Evolutionary conservation across 169 alveolate species (phyloP).

Genomic region (Besnoitia besnoiti): DNA sequence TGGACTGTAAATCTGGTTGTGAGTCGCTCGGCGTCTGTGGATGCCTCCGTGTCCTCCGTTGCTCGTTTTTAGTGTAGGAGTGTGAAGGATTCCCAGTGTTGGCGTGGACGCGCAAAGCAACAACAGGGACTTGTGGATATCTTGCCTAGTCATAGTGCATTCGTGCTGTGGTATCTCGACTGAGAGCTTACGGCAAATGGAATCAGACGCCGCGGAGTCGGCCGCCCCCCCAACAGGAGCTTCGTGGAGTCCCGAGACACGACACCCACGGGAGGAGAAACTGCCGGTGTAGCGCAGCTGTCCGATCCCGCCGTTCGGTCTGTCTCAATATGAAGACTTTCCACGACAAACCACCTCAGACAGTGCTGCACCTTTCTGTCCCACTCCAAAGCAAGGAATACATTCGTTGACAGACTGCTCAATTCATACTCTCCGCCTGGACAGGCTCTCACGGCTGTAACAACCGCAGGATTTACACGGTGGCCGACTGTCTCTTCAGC

Average conservation of each 20-base stretch:
- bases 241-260: not conserved
- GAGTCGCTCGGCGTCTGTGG: too few relatives aligned
- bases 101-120: too few relatives aligned
- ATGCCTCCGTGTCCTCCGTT: too few relatives aligned
- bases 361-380: not conserved
- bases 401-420: not conserved
- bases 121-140: too few relatives aligned
- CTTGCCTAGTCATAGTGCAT: too few relatives aligned
- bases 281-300: not conserved
- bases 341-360: not conserved
- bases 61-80: too few relatives aligned
- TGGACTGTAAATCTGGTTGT: too few relatives aligned
- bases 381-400: not conserved
- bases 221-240: not conserved
- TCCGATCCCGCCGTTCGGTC: not conserved
- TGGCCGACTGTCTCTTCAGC: too few relatives aligned
- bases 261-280: not conserved
- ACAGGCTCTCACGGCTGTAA: not conserved
- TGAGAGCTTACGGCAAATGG: not conserved
- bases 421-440: not conserved
- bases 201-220: not conserved
- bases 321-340: not conserved
- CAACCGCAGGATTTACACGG: too few relatives aligned
- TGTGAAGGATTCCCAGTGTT: too few relatives aligned
- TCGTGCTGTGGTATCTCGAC: too few relatives aligned